Base-by-base conservation (phyloP, 208 protist species). In the Trypanosoma scelopori region DNA sequence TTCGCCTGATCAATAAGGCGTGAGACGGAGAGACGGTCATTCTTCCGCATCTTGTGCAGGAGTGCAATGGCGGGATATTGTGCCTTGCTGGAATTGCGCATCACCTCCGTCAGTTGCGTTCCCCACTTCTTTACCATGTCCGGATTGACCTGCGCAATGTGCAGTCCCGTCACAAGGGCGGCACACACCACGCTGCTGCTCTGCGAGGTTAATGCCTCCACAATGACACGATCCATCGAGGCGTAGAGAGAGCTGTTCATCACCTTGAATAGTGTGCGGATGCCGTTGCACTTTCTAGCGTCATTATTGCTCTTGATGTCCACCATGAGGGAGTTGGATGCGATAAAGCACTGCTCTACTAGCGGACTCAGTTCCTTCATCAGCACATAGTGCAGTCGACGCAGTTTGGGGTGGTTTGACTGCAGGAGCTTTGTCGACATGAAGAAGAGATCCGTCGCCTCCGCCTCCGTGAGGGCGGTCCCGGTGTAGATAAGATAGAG, bases 401-500 rank as follows among this genome's bases (percentile, higher is more conserved):
- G 88, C 37, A 99, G 90, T 61, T 96, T 92, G 15, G 91, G 69
- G 77, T 99, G 83, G 27, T 83, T 85, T 5, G 95, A 98, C 75
- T 99, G 97, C 65, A 99, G 97, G 25, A 99, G 85, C 79, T 99
- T 99, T 12, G 98, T 99, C 0, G 97, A 93, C 67, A 91, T 93
- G 75, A 99, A 99, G 84, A 99, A 99, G 50, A 99, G 61, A 56
- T 98, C 91, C 6, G 97, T 99, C 6, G 98, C 97, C 82, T 99
- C 98, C 7, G 55, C 84, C 46, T 81, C 81, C 6, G 91, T 96
- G 42, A 99, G 84, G 0, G 66, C 78, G 43, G 98, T 92, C 59
- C 98, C 97, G 48, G 97, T 94, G 41, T 70, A 83, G 23, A 99
- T 72, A 18, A 99, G 80, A 65, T 98, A 99, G 16, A 99, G 84